A percentile compares a stretch with the other conserved stretches of the same genome.
phyloP scores from a whole-genome alignment of 805 yeast species.

The Kodamaea leandrae region DNA sequence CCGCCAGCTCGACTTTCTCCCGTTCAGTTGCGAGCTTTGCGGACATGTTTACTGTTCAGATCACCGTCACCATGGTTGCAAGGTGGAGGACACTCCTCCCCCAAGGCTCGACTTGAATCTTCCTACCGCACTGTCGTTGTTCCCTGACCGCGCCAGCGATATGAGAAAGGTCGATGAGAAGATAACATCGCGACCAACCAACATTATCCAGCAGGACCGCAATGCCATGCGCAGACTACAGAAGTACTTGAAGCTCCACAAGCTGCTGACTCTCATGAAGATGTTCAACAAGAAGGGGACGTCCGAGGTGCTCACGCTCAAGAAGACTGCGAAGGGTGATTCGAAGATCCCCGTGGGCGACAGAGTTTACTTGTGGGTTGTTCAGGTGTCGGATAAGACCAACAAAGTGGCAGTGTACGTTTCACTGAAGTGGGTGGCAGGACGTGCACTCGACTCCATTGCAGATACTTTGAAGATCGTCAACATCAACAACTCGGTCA shows the following conservation, averaged over 20 bases:
- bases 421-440: slow-evolving; percentile 58
- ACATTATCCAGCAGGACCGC: slow-evolving; percentile 17
- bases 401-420: slow-evolving; percentile 40
- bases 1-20: slow-evolving; percentile 54
- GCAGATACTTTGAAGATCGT: slow-evolving; percentile 46
- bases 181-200: slow-evolving; percentile 24
- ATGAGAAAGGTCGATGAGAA: slow-evolving; percentile 32
- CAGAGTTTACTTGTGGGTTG: slow-evolving; percentile 49
- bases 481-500: slow-evolving; percentile 49
- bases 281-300: slow-evolving; percentile 5
- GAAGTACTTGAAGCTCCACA: slow-evolving; percentile 8
- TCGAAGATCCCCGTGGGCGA: slow-evolving; percentile 40
- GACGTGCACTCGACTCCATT: slow-evolving; percentile 53
- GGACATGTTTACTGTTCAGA: slow-evolving; percentile 46
- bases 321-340: slow-evolving; percentile 52
- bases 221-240: slow-evolving; percentile 8
- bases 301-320: slow-evolving; percentile 5
- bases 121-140: slow-evolving; percentile 46
- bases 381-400: slow-evolving; percentile 33
- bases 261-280: slow-evolving; percentile 7
- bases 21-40: slow-evolving; percentile 53
- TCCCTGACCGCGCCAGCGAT: slow-evolving; percentile 50
- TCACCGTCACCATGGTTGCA: slow-evolving; percentile 44
- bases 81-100: slow-evolving; percentile 11
- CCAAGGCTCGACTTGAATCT: slow-evolving; percentile 12